Evolutionary conservation across 2,329 filamentous ascomycete genomes (phyloP), one percentile per base, ranked within the genome.

Genomic region (Cladophialophora carrionii): DNA sequence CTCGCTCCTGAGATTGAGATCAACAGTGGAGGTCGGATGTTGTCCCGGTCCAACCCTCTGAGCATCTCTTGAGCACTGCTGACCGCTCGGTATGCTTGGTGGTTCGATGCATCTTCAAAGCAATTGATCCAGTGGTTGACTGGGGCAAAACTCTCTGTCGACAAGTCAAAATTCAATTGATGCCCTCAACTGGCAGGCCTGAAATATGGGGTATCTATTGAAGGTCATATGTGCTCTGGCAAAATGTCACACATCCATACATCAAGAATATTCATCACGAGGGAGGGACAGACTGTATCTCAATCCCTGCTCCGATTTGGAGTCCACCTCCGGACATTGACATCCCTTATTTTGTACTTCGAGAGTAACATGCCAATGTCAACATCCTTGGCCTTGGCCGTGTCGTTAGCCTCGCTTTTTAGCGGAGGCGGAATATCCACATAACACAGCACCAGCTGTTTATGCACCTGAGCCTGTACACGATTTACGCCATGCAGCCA

Each of bases 371-470:
- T 80, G 1, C 87, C 84, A 57, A 95, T 83, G 65, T 90, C 87
- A 29, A 80, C 73, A 63, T 65, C 70, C 58, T 70, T 72, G 7
- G 71, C 73, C 26, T 70, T 72, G 6, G 71, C 73, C 5, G 10
- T 60, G 20, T n/a, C n/a, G 3, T 73, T 73, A 10, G 77, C 76
- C 17, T 80, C 72, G 17, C 81, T 80, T 54, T 79, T 78, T 17
- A 81, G 73, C 1, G 91, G 90, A 3, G 89, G 84, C 1, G 95
- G 95, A 4, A 99, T 84, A 69, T 98, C 93, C 12, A 99, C 93
- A 74, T 97, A 99, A 48, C 90, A 89, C 34, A 99, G 76, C 43
- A 98, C 88, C 70, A 99, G 77, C 56, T 88, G 96, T 83, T 99
- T 99, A 74, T 89, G 87, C 4, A 96, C 95, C 72, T 96, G 91